Evolutionary conservation across 2,329 filamentous ascomycete species (phyloP), one percentile per base, ranked within the genome.

Genomic region (Ciborinia camelliae): DNA sequence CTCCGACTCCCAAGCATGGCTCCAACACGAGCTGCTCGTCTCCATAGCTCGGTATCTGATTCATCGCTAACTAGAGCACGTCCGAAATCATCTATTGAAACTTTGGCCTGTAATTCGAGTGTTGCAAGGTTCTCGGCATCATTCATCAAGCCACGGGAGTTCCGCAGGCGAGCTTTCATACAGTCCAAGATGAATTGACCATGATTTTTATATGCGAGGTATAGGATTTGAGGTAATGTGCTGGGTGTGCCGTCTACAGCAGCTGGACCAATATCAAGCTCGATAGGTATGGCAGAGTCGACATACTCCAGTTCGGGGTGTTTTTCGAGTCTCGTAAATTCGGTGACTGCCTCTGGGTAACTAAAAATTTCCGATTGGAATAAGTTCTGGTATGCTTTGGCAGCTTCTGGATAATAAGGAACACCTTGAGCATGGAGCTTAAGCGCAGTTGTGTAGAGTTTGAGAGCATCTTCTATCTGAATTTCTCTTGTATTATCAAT

Each of bases 401-500:
- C 83, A 26, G 96, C 94, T 73, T 92, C 87, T 55, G 86, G 78
- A 75, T 91, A 95, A 62, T 87, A 90, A 23, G 80, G 80, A 0
- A 90, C 87, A 2, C 95, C 93, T 77, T 96, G 92, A 1, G 94
- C 89, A 75, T 99, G 95, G 70, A 93, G 86, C 76, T 94, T 97
- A 65, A 99, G 80, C 54, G 95, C 95, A 71, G 84, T 89, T 74
- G 98, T 93, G 75, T 97, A 99, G 43, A 94, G 85, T 78, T 97
- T 98, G 68, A 99, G 81, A 55, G 95, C 93, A 79, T 99, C 95
- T 73, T 99, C 95, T 73, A 98, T 94, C 82, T 90, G 93, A 61
- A 99, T 87, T 77, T 98, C 94, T 76, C 94, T 95, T 41, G 93
- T 97, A 73, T 95, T 92, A 76, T 99, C 95, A 73, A 97, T 81